A percentile compares a stretch with the other conserved stretches of the same genome.
These are phyloP conservation scores for Daedaleopsis nitida DNA, from an alignment of 768 basidiomycete species.

Conservation along the genomic window DNA sequence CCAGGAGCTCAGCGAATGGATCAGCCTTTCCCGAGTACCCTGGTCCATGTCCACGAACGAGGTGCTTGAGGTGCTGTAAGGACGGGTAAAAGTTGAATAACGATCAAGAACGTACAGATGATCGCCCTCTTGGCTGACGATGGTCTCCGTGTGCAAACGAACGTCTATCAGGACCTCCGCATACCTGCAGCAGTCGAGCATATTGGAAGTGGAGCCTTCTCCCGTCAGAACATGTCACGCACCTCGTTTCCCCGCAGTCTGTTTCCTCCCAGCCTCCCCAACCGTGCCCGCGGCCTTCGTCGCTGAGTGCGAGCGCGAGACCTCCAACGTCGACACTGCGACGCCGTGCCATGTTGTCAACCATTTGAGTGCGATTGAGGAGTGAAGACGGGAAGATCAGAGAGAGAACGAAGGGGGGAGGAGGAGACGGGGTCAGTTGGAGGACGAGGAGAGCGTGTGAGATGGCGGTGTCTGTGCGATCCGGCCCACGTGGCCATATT, in stretches of 20 bases:
- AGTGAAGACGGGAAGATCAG: neutral
- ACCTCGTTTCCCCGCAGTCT: slow-evolving; percentile 51
- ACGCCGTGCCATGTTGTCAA: slow-evolving; percentile 40
- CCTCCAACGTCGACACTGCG: slow-evolving; percentile 91
- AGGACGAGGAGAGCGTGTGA: slow-evolving; percentile 14
- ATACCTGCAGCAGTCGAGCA: slow-evolving; percentile 41
- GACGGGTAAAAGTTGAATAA: neutral
- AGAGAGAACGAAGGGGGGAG: slow-evolving; percentile 1
- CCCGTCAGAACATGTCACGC: slow-evolving; percentile 29
- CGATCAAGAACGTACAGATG: slow-evolving; percentile 40
- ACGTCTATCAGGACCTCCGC: slow-evolving; percentile 86
- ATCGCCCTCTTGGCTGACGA: slow-evolving; percentile 59
- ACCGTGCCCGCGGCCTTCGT: slow-evolving; percentile 64
- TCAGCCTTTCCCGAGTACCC: slow-evolving; percentile 60
- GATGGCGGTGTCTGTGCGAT: slow-evolving; percentile 23
- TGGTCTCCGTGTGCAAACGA: slow-evolving; percentile 75
- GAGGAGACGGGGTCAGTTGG: slow-evolving; percentile 7
- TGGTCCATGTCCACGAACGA: slow-evolving; percentile 42
- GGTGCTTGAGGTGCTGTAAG: slow-evolving; percentile 15
- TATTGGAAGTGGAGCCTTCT: neutral
- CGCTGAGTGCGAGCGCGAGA: slow-evolving; percentile 74
- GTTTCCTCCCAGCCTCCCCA: slow-evolving; percentile 65
- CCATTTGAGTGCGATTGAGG: slow-evolving; percentile 6
- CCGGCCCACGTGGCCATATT: slow-evolving; percentile 15
- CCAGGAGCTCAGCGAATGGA: slow-evolving; percentile 76